Base-by-base conservation (phyloP, 1,139 yeast species). In the Taphrina wiesneri region DNA sequence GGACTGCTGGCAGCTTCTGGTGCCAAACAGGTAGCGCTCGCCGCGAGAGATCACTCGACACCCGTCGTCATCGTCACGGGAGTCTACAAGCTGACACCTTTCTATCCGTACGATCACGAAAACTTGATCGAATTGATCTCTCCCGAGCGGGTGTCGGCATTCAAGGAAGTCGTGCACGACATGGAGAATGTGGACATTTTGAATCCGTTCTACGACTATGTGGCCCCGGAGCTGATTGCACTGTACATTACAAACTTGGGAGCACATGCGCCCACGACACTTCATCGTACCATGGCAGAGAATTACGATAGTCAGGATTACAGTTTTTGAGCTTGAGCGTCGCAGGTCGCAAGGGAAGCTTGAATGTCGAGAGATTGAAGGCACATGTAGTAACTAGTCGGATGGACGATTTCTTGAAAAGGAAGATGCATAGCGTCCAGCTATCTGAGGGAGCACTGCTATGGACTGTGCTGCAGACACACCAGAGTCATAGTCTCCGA, bases 41-140 rank as follows among this genome's bases (percentile, higher is more conserved):
- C 97, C 77, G 99, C 99, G 15, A 90, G 89, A 74, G 96, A 90
- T 74, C 92, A 90, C 76, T 84, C 86, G 73, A 93, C 97, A 6
- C 99, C 99, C 0, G 99, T 95, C 4, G 88, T 95, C 74, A 93
- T 96, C 0, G 96, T 92, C 52, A 92, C 97, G 1, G 99, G 99
- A 43, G 81, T 93, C 67, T 93, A 90, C 80, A 93, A 93, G 77
- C 82, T 95, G 67, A 88, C 96, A 2, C 99, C 99, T 28, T 81
- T 90, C 68, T 93, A 95, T 74, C 99, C 99, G 41, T 92, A 90
- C 76, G 95, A 91, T 74, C 84, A 90, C 69, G 96, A 90, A 73
- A 87, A 87, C 71, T 81, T 93, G 71, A 86, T 93, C 64, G 98
- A 93, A 77, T 93, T 92, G 65, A 99, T 99, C 28, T 93, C 93